Base-by-base conservation (phyloP, 345 rosid genomes). In the Linum usitatissimum region DNA sequence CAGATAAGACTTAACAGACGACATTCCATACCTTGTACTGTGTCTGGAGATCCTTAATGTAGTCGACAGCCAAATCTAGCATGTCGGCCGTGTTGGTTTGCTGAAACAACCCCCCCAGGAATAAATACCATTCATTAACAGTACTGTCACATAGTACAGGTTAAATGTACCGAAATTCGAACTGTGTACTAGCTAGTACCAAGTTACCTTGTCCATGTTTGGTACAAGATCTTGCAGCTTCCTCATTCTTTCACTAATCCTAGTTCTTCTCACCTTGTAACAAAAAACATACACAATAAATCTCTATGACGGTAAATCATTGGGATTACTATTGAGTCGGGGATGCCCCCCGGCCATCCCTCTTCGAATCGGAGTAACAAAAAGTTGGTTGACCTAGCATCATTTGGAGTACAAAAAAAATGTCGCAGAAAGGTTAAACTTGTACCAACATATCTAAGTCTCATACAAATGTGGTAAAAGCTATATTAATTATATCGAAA, bases 211-310 rank as follows among this genome's bases (percentile, higher is more conserved):
- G 75, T 93, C 97, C 99, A 93, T 93, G 70, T 87, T 82, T 2
- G 99, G 99, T 23, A 93, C 99, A 54, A 93, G 92, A 64, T 90
- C 96, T 70, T 93, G 99, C 63, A 93, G 71, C 68, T 93, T 93
- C 71, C 97, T 90, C 97, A 93, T 93, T 64, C 97, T 68, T 62
- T 93, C 97, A 6, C 99, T 93, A 67, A 93, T 93, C 60, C 97
- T 73, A 9, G 97, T 93, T 74, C 99, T 87, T 79, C 99, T 79
- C 62, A 93, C 90, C 99, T 34, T 93, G 76, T 64, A 75, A 67
- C 61, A 12, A 30, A 45, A 57, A 23, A n/a, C 13, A 30, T 1
- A 2, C 62, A 45, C 9, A 9, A 23, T 23, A 2, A 23, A 23
- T 23, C 28, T 23, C 28, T 23, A 23, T 23, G 28, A 23, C 2